These are phyloP conservation scores for Aspergillus taichungensis DNA, from an alignment of 495 filamentous ascomycete genomes.

Conservation along the genomic window DNA sequence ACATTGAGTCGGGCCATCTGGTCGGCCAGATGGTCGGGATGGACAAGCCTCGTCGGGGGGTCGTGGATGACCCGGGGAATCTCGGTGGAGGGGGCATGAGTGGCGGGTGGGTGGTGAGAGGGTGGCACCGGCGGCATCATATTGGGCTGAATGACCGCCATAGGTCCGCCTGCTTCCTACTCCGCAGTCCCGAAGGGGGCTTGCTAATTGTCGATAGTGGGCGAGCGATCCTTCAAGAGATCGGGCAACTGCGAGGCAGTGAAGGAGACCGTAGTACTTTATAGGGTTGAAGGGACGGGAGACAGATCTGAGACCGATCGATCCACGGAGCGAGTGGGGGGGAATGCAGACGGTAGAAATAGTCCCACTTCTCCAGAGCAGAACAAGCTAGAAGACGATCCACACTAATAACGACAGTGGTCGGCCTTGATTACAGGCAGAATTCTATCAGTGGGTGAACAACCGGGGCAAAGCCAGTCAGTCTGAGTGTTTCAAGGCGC, in stretches of 20 bases:
- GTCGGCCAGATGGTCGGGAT: slow-evolving; percentile 7
- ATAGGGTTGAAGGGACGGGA: background rate
- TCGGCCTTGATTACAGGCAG: too few relatives aligned
- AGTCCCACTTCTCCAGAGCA: too few relatives aligned
- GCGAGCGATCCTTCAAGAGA: background rate
- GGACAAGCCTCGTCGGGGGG: slow-evolving; percentile 1
- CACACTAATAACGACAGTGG: too few relatives aligned
- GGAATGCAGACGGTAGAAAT: too few relatives aligned
- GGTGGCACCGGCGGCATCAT: slow-evolving; percentile 10
- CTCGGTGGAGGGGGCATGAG: slow-evolving; percentile 3
- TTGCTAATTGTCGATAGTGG: background rate
- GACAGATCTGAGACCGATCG: background rate
- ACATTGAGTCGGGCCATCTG: slow-evolving; percentile 13
- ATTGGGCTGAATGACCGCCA: slow-evolving; percentile 8
- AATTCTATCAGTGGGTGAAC: too few relatives aligned
- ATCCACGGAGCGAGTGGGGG: too few relatives aligned
- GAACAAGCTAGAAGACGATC: too few relatives aligned
- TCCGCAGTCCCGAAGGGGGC: background rate
- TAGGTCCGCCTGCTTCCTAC: background rate
- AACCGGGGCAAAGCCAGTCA: too few relatives aligned
- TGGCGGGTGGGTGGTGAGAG: slow-evolving; percentile 6
- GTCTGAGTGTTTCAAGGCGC: background rate
- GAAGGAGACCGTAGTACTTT: background rate
- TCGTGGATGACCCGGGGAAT: slow-evolving; percentile 5
- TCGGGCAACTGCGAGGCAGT: background rate